Conservation (phyloP, 2,329 filamentous ascomycete species). For the Cyphellophora attinorum region DNA sequence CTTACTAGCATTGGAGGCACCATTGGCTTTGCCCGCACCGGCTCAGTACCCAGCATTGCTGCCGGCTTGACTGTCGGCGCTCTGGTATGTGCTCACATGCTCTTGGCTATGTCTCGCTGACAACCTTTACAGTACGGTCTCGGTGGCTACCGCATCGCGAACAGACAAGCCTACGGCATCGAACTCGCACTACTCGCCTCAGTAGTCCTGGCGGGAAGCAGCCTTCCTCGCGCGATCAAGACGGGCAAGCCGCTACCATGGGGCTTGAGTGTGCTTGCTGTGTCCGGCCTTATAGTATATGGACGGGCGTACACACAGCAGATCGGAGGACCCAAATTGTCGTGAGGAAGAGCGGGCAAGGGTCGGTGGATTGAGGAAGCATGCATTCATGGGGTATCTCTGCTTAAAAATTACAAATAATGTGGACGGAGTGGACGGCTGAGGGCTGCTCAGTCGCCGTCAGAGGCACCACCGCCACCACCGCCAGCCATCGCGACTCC, state of each 20-base stretch:
- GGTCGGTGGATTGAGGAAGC: too few relatives aligned
- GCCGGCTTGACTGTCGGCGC: slow-evolving; percentile 76
- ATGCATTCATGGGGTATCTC: slow-evolving; percentile 7
- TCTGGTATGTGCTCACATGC: slow-evolving; percentile 35
- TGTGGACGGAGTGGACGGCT: too few relatives aligned
- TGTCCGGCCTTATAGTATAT: slow-evolving; percentile 71
- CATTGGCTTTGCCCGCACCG: slow-evolving; percentile 74
- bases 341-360: too few relatives aligned
- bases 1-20: slow-evolving; percentile 81
- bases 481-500: too few relatives aligned
- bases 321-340: too few relatives aligned
- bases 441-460: too few relatives aligned
- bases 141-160: slow-evolving; percentile 71
- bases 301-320: slow-evolving; percentile 50
- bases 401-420: too few relatives aligned
- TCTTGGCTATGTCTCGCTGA: background rate
- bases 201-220: slow-evolving; percentile 70
- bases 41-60: slow-evolving; percentile 75
- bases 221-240: slow-evolving; percentile 78
- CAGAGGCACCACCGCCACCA: too few relatives aligned
- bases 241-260: slow-evolving; percentile 73
- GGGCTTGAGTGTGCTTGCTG: slow-evolving; percentile 66
- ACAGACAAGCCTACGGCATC: slow-evolving; percentile 66
- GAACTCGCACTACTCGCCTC: slow-evolving; percentile 86
- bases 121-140: slow-evolving; percentile 52